phyloP scores from a whole-genome alignment of 306 rosid species.

The Vachellia collinsii region DNA sequence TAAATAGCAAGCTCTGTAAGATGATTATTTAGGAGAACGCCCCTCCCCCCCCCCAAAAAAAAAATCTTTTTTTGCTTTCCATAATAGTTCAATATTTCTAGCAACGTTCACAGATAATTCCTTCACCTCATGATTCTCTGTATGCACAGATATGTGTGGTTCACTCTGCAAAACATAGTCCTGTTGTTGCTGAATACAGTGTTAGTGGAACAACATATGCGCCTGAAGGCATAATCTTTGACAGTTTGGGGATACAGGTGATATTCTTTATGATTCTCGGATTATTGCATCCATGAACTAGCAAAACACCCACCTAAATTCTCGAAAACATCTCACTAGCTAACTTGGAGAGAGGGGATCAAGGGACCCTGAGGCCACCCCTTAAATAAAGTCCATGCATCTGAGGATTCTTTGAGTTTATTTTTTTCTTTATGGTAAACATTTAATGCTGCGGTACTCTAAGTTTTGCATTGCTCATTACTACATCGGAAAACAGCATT shows the following conservation, averaged over 20 bases:
- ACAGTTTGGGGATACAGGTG: slow-evolving; percentile 75
- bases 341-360: slow-evolving; percentile 15
- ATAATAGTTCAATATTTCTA: slow-evolving; percentile 9
- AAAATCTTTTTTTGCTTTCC: background rate
- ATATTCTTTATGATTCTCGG: slow-evolving; percentile 25
- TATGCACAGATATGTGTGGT: slow-evolving; percentile 80
- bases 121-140: slow-evolving; percentile 29
- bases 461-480: slow-evolving; percentile 6
- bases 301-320: slow-evolving; percentile 15
- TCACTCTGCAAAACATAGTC: slow-evolving; percentile 64
- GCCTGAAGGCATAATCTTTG: slow-evolving; percentile 83
- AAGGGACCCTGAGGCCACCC: slow-evolving; percentile 7
- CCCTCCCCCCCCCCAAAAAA: too few relatives aligned
- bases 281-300: slow-evolving; percentile 29
- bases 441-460: slow-evolving; percentile 18
- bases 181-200: slow-evolving; percentile 72
- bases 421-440: background rate
- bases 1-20: slow-evolving; percentile 17
- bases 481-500: slow-evolving; percentile 11
- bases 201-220: slow-evolving; percentile 93
- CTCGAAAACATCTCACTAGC: slow-evolving; percentile 24
- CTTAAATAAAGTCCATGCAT: background rate
- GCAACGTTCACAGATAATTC: slow-evolving; percentile 17
- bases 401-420: slow-evolving; percentile 26
- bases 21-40: slow-evolving; percentile 1